phyloP scores from a whole-genome alignment of 1,284 basidiomycete genomes.

The Macrocybe sp. region DNA sequence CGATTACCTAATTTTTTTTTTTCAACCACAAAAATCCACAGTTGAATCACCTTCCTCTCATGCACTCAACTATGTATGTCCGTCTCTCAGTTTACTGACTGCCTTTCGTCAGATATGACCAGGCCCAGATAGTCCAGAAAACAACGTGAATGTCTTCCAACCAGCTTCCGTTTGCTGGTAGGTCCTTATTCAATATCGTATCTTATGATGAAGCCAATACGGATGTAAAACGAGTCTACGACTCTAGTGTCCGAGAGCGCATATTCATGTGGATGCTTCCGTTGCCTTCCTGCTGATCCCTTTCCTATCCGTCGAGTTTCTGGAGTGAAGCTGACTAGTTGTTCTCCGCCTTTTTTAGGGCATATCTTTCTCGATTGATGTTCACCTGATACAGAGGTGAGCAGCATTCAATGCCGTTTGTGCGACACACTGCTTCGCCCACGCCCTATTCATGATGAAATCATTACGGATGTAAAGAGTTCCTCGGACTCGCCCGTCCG shows the following conservation, averaged over 20 bases:
- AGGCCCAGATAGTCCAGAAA: no score
- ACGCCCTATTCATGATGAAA: slow-evolving; percentile 33
- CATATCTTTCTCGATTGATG: background rate
- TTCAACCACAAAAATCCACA: no score
- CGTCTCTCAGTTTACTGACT: no score
- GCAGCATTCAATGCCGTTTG: no score
- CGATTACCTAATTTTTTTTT: no score
- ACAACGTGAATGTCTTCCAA: background rate
- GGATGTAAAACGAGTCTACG: slow-evolving; percentile 57
- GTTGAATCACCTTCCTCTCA: no score
- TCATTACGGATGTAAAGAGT: slow-evolving; percentile 58
- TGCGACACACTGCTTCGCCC: no score
- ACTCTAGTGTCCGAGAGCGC: slow-evolving; percentile 61
- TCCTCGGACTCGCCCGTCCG: slow-evolving; percentile 38
- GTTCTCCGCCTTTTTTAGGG: slow-evolving; percentile 1
- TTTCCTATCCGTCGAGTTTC: background rate
- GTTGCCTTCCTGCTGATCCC: slow-evolving; percentile 71
- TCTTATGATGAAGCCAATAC: slow-evolving; percentile 41
- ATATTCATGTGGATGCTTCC: slow-evolving; percentile 65
- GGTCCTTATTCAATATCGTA: slow-evolving; percentile 17
- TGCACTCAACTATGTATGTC: no score
- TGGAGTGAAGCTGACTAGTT: background rate
- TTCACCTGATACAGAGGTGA: no score
- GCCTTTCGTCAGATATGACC: no score
- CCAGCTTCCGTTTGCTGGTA: slow-evolving; percentile 3